phyloP scores from a whole-genome alignment of 305 asterid genomes.

The Fraxinus angustifolia region DNA sequence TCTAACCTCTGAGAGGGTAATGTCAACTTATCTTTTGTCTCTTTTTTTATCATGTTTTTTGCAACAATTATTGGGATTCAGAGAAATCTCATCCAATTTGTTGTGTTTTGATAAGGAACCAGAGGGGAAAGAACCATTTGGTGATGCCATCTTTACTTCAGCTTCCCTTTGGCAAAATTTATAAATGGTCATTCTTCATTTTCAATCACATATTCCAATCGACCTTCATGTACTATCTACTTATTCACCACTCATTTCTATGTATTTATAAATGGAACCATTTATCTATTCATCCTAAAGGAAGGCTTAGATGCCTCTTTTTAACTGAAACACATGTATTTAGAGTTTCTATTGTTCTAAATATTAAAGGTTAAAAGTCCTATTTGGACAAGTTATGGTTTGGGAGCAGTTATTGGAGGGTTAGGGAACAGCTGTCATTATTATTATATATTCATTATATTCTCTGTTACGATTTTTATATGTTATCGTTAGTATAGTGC shows the following conservation, averaged over 20 bases:
- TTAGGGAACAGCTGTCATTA: neutral
- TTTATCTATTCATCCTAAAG: neutral
- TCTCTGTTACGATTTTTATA: neutral
- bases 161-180: neutral
- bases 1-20: neutral
- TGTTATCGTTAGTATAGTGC: neutral
- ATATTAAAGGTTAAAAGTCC: neutral
- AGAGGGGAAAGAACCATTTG: neutral
- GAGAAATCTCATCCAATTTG: neutral
- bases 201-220: neutral
- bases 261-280: neutral
- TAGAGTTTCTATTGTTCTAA: neutral
- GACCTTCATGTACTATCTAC: neutral
- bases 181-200: neutral
- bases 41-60: slow-evolving; percentile 10
- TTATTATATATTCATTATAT: neutral
- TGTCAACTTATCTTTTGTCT: neutral
- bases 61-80: neutral
- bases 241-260: neutral
- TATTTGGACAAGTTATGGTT: neutral
- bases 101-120: neutral
- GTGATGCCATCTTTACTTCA: neutral
- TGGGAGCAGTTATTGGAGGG: neutral
- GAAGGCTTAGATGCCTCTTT: neutral
- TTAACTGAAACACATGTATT: neutral